Base-by-base conservation (phyloP, 2,329 filamentous ascomycete species). In the Diaporthe vaccinii region DNA sequence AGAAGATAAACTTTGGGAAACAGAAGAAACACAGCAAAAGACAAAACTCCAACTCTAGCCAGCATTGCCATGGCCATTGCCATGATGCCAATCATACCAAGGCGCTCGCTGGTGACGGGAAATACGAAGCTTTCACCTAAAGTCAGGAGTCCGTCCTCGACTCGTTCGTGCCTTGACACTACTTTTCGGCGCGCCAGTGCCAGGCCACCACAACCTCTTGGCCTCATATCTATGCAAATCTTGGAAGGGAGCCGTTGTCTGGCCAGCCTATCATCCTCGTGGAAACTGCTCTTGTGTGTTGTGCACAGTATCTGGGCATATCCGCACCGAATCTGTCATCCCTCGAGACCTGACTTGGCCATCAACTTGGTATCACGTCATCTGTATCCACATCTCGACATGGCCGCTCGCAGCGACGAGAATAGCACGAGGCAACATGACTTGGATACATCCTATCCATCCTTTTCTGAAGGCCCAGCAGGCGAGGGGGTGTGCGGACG, bases 331-430 rank as follows among this genome's bases (percentile, higher is more conserved):
- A 34, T 67, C 61, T 34, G 28, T 15, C 61, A 62, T 20, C 41
- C 6, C 41, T 6, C 41, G 4, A 36, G 28, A 49, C 28, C 3
- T 46, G 39, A 65, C 41, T 28, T 39, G 59, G 36, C 39, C 10
- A 20, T 46, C 39, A 31, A 17, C 61, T 49, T 65, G 61, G 28
- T 49, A 67, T 51, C 44, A 67, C 62, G 62, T 51, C 62, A 67
- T 51, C 44, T 67, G 62, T 44, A 34, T 10, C 20, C 31, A n/a
- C 62, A 25, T 25, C 62, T 51, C 31, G 46, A 68, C 46, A 68
- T 20, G 44, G 22, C 46, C 31, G 44, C 36, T 41, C 31, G 14
- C 12, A 20, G 36, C 39, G 14, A 44, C 34, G 20, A 51, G n/a
- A 22, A 28, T 12, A 39, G 46, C 62, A 51, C 20, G 20, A 68